Conservation (phyloP, 129 eudicot genomes). For the Apium graveolens region DNA sequence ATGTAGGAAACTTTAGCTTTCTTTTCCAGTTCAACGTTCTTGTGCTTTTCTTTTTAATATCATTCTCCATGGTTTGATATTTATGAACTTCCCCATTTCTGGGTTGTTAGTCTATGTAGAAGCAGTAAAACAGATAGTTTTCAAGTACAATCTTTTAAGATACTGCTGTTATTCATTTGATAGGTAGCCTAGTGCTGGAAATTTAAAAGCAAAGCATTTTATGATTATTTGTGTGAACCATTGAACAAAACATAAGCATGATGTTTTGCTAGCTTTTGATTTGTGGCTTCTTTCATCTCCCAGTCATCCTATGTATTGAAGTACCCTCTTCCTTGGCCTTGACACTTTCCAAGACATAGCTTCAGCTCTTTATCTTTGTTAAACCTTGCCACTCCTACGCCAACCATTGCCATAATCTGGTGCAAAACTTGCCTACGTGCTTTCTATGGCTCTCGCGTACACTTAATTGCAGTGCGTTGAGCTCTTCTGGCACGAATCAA, state of each 20-base stretch:
- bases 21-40: constrained; percentile 25
- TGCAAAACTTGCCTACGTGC: constrained; percentile 4
- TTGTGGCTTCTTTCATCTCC: not conserved
- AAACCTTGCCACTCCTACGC: constrained; percentile 26
- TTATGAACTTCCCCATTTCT: constrained; percentile 11
- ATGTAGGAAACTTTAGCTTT: constrained; percentile 22
- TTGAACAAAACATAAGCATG: not conserved
- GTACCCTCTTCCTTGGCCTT: constrained; percentile 6
- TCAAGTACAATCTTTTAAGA: not conserved
- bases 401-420: constrained; percentile 27
- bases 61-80: constrained; percentile 6
- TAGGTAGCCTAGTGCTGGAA: not conserved
- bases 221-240: not conserved
- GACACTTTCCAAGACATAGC: constrained; percentile 12
- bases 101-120: not conserved
- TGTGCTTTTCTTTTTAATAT: constrained; percentile 19
- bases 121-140: not conserved
- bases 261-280: not conserved
- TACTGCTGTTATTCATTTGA: not conserved
- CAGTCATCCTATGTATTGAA: not conserved
- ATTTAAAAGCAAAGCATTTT: not conserved
- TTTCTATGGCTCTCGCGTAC: constrained; percentile 9
- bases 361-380: constrained; percentile 20
- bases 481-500: constrained; percentile 15
- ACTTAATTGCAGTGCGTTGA: not conserved